Evolutionary conservation across 2,329 filamentous ascomycete genomes (phyloP), one percentile per base, ranked within the genome.

Genomic region (Graphiopsis chlorocephala): DNA sequence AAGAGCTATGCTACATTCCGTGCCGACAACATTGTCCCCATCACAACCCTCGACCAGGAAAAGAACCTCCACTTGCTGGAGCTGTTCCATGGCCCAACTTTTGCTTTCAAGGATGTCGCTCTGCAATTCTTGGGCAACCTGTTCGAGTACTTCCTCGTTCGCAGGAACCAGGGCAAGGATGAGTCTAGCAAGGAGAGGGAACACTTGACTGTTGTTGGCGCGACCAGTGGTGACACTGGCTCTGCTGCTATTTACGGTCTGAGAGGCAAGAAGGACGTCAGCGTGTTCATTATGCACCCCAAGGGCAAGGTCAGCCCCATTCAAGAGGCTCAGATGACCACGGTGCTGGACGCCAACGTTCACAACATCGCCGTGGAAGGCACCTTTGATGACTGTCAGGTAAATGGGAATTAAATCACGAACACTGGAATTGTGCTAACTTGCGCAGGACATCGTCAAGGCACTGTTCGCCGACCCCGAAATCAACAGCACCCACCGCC

Each of bases 301-400:
- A 91, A 95, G 78, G 94, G 93, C 67, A 90, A 92, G 70, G 90
- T 98, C 68, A 93, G 90, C 76, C 91, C 93, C 15, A 90, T 98
- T 64, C 95, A 98, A 78, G 92, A 98, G 78, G 90, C 91, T 4
- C 95, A 98, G 81, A 98, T 98, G 95, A 97, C 93, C 0, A 97
- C 94, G 0, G 91, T 95, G 29, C 82, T 92, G 47, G 95, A 98
- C 76, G 81, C 85, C 65, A 98, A 98, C 75, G 93, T 98, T 35
- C 92, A 97, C 83, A 97, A 96, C 78, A 81, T 98, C 55, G 88
- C 91, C 61, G 90, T 98, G 14, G 88, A 90, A 58, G 95, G 94
- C 65, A 96, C 92, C 0, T 98, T 98, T 76, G 94, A 98, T 74
- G 93, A 98, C 76, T 98, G 95, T 79, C 94, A 97, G 82, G 88